Percentiles rank a stretch among this genome's conserved stretches.
Conservation (phyloP, 2,329 filamentous ascomycete species). For the Neopestalotiopsis rosae region DNA sequence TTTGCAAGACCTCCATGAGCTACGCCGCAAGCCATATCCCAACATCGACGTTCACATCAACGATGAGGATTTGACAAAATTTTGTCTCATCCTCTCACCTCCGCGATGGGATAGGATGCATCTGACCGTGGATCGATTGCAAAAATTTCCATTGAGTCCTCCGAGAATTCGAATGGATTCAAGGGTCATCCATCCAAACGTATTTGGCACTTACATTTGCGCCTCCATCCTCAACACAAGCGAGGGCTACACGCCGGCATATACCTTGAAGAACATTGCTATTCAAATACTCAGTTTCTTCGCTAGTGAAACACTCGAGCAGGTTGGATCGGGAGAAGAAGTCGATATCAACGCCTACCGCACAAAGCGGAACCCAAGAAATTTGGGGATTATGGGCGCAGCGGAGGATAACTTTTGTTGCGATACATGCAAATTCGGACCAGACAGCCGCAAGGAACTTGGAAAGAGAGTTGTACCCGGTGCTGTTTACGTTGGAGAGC, state of each 20-base stretch:
- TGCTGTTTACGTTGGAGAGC: not conserved
- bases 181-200: slow-evolving; percentile 48
- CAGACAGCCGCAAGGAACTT: not conserved
- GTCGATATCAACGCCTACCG: slow-evolving; percentile 35
- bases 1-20: slow-evolving; percentile 50
- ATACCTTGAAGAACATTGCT: slow-evolving; percentile 53
- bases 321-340: slow-evolving; percentile 31
- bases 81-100: slow-evolving; percentile 50
- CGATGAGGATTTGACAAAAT: slow-evolving; percentile 40
- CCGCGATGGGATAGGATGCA: slow-evolving; percentile 45
- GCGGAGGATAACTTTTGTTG: slow-evolving; percentile 28
- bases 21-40: slow-evolving; percentile 50
- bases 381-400: not conserved
- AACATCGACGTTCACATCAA: slow-evolving; percentile 46
- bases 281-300: slow-evolving; percentile 61
- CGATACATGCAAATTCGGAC: slow-evolving; percentile 30
- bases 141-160: slow-evolving; percentile 44
- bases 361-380: not conserved
- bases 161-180: slow-evolving; percentile 48
- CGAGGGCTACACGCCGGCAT: slow-evolving; percentile 53
- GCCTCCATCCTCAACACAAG: slow-evolving; percentile 48
- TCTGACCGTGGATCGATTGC: slow-evolving; percentile 43
- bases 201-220: slow-evolving; percentile 50
- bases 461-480: not conserved
- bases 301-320: slow-evolving; percentile 50